phyloP scores from a whole-genome alignment of 805 yeast genomes.

The Sungouiella thailandica region DNA sequence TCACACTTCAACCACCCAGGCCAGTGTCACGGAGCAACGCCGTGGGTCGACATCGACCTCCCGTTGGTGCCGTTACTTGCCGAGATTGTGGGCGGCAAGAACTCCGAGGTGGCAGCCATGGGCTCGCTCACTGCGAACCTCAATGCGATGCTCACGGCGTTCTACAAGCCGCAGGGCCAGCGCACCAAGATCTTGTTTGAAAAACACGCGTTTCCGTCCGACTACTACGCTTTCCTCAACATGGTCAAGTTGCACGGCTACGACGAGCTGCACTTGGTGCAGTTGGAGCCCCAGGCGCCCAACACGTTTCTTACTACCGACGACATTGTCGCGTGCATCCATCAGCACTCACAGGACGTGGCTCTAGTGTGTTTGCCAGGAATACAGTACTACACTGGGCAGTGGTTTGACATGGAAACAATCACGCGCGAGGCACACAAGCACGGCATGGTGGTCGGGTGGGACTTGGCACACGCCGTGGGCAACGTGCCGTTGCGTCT shows the following conservation, averaged over 20 bases:
- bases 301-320: constrained; percentile 56
- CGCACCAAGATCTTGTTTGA: constrained; percentile 76
- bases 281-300: constrained; percentile 55
- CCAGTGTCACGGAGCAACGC: constrained; percentile 40
- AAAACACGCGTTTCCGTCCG: constrained; percentile 87
- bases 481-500: constrained; percentile 76
- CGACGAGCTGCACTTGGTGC: constrained; percentile 52
- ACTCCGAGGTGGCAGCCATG: constrained; percentile 81
- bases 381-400: constrained; percentile 90
- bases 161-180: constrained; percentile 60
- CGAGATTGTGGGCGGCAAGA: constrained; percentile 69
- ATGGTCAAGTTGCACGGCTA: constrained; percentile 58
- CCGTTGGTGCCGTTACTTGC: constrained; percentile 69
- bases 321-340: constrained; percentile 55
- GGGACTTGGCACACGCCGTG: constrained; percentile 95
- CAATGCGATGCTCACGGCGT: constrained; percentile 67
- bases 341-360: constrained; percentile 51
- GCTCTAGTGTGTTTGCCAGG: constrained; percentile 83
- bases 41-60: constrained; percentile 83
- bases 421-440: constrained; percentile 62
- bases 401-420: constrained; percentile 65
- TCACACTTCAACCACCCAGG: constrained; percentile 74
- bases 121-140: constrained; percentile 80
- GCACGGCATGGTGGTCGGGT: constrained; percentile 61
- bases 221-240: constrained; percentile 77